Conservation (phyloP, 257 asterid genomes). For the Fraxinus americana region DNA sequence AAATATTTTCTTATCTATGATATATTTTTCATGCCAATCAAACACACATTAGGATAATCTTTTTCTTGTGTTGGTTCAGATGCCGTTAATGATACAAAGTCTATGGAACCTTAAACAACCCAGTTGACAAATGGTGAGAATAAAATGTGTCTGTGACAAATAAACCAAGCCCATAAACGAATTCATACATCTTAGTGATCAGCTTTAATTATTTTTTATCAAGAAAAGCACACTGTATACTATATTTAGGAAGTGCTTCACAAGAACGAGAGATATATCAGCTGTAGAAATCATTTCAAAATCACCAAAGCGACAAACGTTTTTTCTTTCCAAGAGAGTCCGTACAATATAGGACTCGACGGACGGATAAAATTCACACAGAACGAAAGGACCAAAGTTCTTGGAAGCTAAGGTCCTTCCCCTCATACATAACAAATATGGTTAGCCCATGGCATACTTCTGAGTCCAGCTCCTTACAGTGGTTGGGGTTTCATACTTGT, state of each 20-base stretch:
- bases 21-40: no score
- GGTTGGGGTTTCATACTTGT: constrained; percentile 43
- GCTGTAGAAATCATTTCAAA: constrained; percentile 4
- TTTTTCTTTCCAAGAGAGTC: constrained; percentile 16
- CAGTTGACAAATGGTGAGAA: no score
- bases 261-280: neutral
- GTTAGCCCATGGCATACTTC: constrained; percentile 52
- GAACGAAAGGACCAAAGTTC: neutral
- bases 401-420: constrained; percentile 17
- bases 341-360: constrained; percentile 15
- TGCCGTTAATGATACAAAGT: no score
- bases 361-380: constrained; percentile 21
- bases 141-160: no score
- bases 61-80: no score
- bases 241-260: no score
- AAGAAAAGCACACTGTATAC: neutral
- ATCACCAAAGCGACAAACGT: neutral
- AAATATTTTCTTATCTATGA: no score
- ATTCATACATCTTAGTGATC: no score
- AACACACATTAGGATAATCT: no score
- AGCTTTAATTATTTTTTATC: no score
- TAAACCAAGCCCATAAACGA: no score
- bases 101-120: no score
- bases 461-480: constrained; percentile 56
- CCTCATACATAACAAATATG: constrained; percentile 11